Conservation (phyloP, 1,284 basidiomycete species). For the Ustilago trichophora region DNA sequence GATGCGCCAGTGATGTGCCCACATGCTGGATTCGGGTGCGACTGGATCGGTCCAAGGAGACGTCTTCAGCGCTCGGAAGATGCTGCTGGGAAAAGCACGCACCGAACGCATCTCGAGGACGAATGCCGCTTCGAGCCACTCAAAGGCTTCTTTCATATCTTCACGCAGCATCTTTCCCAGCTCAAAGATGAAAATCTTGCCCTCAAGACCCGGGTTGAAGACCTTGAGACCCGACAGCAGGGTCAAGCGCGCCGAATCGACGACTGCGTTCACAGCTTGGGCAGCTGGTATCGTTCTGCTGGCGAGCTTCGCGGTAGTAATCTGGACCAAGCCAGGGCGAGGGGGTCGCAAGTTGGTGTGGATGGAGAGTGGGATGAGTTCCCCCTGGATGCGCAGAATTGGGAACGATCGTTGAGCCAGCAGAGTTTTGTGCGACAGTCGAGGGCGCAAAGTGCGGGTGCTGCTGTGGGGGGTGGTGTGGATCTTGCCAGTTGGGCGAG, state of each 20-base stretch:
- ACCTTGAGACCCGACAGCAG: slow-evolving; percentile 21
- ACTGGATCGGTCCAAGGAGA: slow-evolving; percentile 39
- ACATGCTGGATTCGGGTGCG: slow-evolving; percentile 36
- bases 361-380: slow-evolving; percentile 52
- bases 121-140: slow-evolving; percentile 44
- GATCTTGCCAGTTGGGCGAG: slow-evolving; percentile 22
- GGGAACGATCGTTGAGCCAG: slow-evolving; percentile 35
- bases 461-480: slow-evolving; percentile 8
- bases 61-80: not conserved
- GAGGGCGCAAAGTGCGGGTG: slow-evolving; percentile 15
- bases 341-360: slow-evolving; percentile 31
- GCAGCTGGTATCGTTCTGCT: slow-evolving; percentile 42
- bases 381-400: slow-evolving; percentile 42
- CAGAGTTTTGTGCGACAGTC: slow-evolving; percentile 23
- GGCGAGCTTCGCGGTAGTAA: slow-evolving; percentile 9
- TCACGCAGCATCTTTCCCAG: slow-evolving; percentile 13
- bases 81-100: slow-evolving; percentile 12
- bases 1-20: slow-evolving; percentile 30
- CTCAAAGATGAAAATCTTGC: slow-evolving; percentile 36
- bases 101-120: slow-evolving; percentile 25
- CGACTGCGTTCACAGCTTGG: slow-evolving; percentile 40
- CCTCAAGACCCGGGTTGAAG: slow-evolving; percentile 19
- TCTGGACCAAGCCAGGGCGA: slow-evolving; percentile 3
- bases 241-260: slow-evolving; percentile 21
- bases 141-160: slow-evolving; percentile 36